Base-by-base conservation (phyloP, 805 yeast species). In the Grigorovia humatica region DNA sequence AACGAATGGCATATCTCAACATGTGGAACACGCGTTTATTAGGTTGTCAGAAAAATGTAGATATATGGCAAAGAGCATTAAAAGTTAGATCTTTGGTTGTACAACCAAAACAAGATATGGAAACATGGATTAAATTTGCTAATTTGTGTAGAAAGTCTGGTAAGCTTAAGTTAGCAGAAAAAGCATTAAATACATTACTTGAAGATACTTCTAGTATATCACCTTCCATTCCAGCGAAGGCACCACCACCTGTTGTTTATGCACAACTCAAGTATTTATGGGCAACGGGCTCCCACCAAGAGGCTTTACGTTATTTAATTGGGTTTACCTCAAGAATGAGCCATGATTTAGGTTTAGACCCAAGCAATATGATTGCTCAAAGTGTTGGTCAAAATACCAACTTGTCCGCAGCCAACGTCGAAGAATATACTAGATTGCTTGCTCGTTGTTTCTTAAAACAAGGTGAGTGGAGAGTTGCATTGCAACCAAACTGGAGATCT, bases 41-140 rank as follows among this genome's bases (percentile, higher is more conserved):
- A 55, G 96, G 97, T 1, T 88, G 96, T 65, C 97, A 91, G 70
- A 77, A 91, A 59, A 91, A 89, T 69, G 97, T 91, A 51, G 98
- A 91, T 69, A 87, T 89, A 29, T 91, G 98, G 98, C 97, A 91
- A 67, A 75, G 98, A 63, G 84, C 89, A 81, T 75, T 91, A 52
- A 88, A 88, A 65, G 96, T 91, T 1, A 75, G 97, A 52, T 89
- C 96, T 0, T 73, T 91, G 51, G 97, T 91, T n/a, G 86, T 91
- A 48, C 83, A 83, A 55, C 98, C 98, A 1, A 87, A 89, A 57
- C 95, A 90, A 60, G 97, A 91, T 65, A 86, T 91, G 96, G 91
- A 85, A 49, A 88, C 89, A 81, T 88, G 97, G 96, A 90, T 91
- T 60, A 91, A 90, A 67, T 91, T 90, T 74, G 97, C 98, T 23